Conservation (phyloP, 805 yeast genomes). For the Nakazawaea ambrosiae region DNA sequence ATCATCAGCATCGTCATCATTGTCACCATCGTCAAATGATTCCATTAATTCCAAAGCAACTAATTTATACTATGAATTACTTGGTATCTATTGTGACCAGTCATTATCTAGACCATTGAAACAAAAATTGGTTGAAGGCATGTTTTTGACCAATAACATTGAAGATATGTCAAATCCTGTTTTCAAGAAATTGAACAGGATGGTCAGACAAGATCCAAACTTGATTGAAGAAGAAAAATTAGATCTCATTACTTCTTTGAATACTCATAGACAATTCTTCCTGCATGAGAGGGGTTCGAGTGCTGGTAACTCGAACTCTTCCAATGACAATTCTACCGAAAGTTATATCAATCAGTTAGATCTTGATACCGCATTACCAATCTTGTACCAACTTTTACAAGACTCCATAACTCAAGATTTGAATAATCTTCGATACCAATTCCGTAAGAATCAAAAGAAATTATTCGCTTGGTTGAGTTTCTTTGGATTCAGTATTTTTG, state of each 20-base stretch:
- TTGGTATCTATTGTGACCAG: constrained; percentile 6
- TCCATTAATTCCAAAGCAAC: constrained; percentile 1
- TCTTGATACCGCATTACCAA: too few relatives aligned
- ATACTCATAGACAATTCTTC: constrained; percentile 1
- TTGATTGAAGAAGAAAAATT: constrained; percentile 13
- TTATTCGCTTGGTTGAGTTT: too few relatives aligned
- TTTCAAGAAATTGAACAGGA: constrained; percentile 29
- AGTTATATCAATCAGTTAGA: not conserved
- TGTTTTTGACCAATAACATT: constrained; percentile 18
- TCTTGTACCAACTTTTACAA: too few relatives aligned
- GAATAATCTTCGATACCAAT: too few relatives aligned
- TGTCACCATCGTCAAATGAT: too few relatives aligned
- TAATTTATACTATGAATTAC: constrained; percentile 4
- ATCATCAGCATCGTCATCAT: too few relatives aligned
- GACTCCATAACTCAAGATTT: too few relatives aligned
- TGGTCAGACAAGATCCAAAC: constrained; percentile 34
- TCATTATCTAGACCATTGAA: constrained; percentile 2
- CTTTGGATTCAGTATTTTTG: too few relatives aligned
- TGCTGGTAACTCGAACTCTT: too few relatives aligned
- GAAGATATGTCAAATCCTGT: constrained; percentile 31
- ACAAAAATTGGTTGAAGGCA: constrained; percentile 2
- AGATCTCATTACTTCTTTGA: constrained; percentile 5
- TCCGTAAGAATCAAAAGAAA: too few relatives aligned
- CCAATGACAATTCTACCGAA: too few relatives aligned
- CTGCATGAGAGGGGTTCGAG: not conserved